phyloP scores from a whole-genome alignment of 75 land plant genomes.

The Pinus tabuliformis region DNA sequence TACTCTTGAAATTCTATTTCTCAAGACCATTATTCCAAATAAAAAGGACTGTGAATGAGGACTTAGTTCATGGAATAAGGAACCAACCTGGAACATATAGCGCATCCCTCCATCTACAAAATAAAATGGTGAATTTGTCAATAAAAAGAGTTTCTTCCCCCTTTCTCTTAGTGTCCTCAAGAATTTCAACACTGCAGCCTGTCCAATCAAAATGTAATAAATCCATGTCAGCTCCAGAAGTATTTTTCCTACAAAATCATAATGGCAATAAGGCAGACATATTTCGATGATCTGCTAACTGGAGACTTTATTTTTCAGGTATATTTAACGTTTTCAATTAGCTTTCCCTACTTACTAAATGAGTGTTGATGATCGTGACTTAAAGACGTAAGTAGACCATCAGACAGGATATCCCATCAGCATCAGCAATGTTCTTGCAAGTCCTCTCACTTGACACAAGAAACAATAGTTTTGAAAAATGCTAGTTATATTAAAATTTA shows the following conservation, averaged over 20 bases:
- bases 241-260: not conserved
- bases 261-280: not conserved
- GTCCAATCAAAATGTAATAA: slow-evolving; percentile 11
- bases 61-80: not conserved
- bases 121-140: slow-evolving; percentile 93
- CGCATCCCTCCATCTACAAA: slow-evolving; percentile 98
- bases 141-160: slow-evolving; percentile 86
- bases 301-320: no score
- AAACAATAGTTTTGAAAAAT: not conserved
- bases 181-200: slow-evolving; percentile 64
- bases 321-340: not conserved
- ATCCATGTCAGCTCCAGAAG: slow-evolving; percentile 1
- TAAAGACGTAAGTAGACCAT: not conserved
- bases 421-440: not conserved
- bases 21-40: no score
- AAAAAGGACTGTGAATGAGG: not conserved
- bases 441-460: not conserved
- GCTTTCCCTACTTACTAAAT: not conserved
- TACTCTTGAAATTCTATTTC: no score
- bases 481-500: not conserved
- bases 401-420: not conserved
- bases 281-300: no score
- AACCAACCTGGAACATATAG: slow-evolving; percentile 42
- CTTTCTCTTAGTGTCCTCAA: slow-evolving; percentile 64
- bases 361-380: not conserved